Conservation (phyloP, 768 basidiomycete genomes). For the Agaricus sinodeliciosus region DNA sequence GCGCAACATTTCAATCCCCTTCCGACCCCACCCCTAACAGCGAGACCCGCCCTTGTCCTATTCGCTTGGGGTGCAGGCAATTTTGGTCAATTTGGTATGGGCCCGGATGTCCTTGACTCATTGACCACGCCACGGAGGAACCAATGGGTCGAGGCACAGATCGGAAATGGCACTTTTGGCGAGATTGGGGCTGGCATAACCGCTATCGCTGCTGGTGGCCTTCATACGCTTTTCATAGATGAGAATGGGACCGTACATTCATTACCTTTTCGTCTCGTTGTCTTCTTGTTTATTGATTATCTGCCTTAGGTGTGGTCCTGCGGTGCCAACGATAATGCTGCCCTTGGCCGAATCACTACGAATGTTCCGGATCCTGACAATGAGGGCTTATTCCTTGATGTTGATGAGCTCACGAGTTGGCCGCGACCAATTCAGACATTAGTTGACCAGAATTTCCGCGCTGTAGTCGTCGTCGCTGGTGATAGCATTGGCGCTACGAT, state of each 20-base stretch:
- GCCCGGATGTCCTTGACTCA: slow-evolving; percentile 66
- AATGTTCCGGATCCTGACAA: slow-evolving; percentile 55
- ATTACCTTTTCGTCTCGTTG: slow-evolving; percentile 1
- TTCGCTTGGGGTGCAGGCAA: slow-evolving; percentile 92
- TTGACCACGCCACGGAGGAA: slow-evolving; percentile 73
- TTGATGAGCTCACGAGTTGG: slow-evolving; percentile 45
- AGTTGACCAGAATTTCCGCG: slow-evolving; percentile 74
- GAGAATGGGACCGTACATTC: slow-evolving; percentile 79
- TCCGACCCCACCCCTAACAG: slow-evolving; percentile 47
- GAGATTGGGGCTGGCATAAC: slow-evolving; percentile 72
- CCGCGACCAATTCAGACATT: slow-evolving; percentile 67
- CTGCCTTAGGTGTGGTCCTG: slow-evolving; percentile 68
- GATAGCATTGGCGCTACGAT: slow-evolving; percentile 87
- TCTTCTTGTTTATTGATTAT: slow-evolving; percentile 5
- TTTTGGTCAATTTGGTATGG: slow-evolving; percentile 94
- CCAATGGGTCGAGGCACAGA: slow-evolving; percentile 69
- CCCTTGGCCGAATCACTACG: slow-evolving; percentile 73
- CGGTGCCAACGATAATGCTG: slow-evolving; percentile 85
- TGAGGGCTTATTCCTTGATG: slow-evolving; percentile 48
- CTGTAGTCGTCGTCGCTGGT: slow-evolving; percentile 76
- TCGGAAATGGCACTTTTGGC: slow-evolving; percentile 66
- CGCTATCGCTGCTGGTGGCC: slow-evolving; percentile 72
- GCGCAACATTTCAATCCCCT: slow-evolving; percentile 48
- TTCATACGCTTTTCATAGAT: slow-evolving; percentile 86
- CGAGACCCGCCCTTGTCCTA: slow-evolving; percentile 62